Conservation (phyloP, 2,329 filamentous ascomycete genomes). For the Neoascochyta sp. region DNA sequence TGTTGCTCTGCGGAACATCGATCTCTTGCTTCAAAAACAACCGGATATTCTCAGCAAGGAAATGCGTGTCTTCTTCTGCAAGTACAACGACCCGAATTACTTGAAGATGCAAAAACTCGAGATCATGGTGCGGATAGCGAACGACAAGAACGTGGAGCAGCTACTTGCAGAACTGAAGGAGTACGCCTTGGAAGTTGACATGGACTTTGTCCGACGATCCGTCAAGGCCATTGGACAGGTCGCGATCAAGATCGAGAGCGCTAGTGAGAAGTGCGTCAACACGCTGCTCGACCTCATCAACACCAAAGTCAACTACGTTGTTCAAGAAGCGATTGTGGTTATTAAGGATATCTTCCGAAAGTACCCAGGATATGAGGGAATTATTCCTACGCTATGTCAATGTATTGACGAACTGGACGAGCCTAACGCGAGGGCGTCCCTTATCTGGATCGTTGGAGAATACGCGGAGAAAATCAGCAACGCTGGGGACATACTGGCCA, state of each 20-base stretch:
- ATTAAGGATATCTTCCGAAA: conserved; percentile 98
- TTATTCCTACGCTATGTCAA: conserved; percentile 93
- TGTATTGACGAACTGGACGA: conserved; percentile 97
- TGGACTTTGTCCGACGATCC: conserved; percentile 94
- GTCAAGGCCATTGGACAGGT: conserved; percentile 97
- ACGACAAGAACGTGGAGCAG: conserved; percentile 94
- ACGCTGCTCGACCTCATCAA: conserved; percentile 90
- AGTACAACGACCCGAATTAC: conserved; percentile 98
- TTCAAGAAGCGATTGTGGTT: conserved; percentile 97
- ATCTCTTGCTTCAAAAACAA: conserved; percentile 90
- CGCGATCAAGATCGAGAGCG: conserved; percentile 95
- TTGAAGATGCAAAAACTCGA: conserved; percentile 97
- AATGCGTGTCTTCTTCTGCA: conserved; percentile 98
- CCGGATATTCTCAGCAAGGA: conserved; percentile 97
- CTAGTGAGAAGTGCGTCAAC: conserved; percentile 93
- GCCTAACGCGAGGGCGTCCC: conserved; percentile 78
- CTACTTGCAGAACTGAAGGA: conserved; percentile 92
- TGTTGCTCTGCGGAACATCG: conserved; percentile 92
- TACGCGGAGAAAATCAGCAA: conserved; percentile 99
- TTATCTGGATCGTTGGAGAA: conserved; percentile 99
- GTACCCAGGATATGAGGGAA: conserved; percentile 95
- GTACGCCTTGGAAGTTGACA: conserved; percentile 96
- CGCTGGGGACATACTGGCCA: conserved; percentile 86
- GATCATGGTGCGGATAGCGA: conserved; percentile 98
- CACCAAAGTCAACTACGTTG: conserved; percentile 98